Evolutionary conservation across 2,329 filamentous ascomycete genomes (phyloP).

Genomic region (Monosporascus sp.): DNA sequence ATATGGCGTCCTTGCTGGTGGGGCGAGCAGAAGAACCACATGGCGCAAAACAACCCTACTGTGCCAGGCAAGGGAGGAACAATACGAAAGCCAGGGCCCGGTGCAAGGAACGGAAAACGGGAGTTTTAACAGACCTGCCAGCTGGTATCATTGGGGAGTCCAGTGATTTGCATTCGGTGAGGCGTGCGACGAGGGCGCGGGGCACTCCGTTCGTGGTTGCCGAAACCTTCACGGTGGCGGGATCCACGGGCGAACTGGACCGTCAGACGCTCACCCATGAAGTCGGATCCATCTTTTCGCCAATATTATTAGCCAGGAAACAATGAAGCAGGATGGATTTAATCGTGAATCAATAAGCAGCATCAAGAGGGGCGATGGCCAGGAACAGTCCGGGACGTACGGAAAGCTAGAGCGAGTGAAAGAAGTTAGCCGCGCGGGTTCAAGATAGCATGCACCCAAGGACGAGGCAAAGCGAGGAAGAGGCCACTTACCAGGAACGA

Average conservation of each 20-base stretch:
- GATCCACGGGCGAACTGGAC: conserved; percentile 96
- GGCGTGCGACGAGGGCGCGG: conserved; percentile 87
- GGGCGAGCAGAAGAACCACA: conserved; percentile 19
- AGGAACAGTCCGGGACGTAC: conserved; percentile 44
- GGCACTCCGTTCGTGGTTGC: conserved; percentile 51
- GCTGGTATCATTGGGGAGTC: conserved; percentile 96
- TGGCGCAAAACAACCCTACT: conserved; percentile 20
- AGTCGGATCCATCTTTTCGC: conserved; percentile 82
- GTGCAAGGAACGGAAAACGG: conserved; percentile 43
- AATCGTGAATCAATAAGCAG: conserved; percentile 1
- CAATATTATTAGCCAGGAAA: conserved; percentile 32
- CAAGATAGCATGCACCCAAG: background rate
- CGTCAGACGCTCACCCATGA: conserved; percentile 95
- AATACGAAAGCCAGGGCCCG: conserved; percentile 29
- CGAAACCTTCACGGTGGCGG: conserved; percentile 47
- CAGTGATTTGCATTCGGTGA: conserved; percentile 95
- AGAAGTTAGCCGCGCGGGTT: conserved; percentile 17
- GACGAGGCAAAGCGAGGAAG: conserved; percentile 10
- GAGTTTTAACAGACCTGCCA: conserved; percentile 93
- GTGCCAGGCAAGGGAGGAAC: conserved; percentile 20
- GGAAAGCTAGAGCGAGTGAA: conserved; percentile 47
- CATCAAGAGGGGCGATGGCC: conserved; percentile 27
- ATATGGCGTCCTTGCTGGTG: conserved; percentile 20
- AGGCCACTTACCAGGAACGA: conserved; percentile 79
- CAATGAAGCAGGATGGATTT: conserved; percentile 8